A percentile compares a stretch with the other conserved stretches of the same genome.
phyloP scores from a whole-genome alignment of 2,329 filamentous ascomycete genomes.

The Fusarium buxicola region DNA sequence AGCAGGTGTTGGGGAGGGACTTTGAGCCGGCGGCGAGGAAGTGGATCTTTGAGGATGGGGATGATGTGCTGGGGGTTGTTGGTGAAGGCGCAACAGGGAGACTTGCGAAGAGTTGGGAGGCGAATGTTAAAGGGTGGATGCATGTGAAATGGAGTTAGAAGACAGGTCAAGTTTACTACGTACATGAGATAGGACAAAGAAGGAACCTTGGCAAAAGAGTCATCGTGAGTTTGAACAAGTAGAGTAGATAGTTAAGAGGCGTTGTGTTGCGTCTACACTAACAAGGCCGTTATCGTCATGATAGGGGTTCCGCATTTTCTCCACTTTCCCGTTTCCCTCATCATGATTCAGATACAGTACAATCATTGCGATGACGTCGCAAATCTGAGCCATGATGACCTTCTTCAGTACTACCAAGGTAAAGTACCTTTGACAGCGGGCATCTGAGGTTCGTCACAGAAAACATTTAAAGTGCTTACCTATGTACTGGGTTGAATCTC shows the following conservation, averaged over 20 bases:
- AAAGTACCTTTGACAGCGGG: too few relatives aligned
- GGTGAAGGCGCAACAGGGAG: slow-evolving; percentile 41
- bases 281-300: too few relatives aligned
- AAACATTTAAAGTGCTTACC: too few relatives aligned
- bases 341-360: not conserved
- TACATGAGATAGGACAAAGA: not conserved
- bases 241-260: too few relatives aligned
- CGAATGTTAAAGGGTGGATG: slow-evolving; percentile 51
- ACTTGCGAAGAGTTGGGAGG: slow-evolving; percentile 51
- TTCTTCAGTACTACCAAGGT: too few relatives aligned
- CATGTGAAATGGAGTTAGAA: slow-evolving; percentile 50
- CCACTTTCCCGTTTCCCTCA: not conserved
- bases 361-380: not conserved
- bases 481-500: too few relatives aligned
- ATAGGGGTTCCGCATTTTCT: too few relatives aligned
- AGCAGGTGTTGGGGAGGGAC: slow-evolving; percentile 43
- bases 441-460: too few relatives aligned
- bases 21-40: slow-evolving; percentile 44
- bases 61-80: slow-evolving; percentile 41
- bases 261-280: too few relatives aligned
- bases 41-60: slow-evolving; percentile 47
- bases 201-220: too few relatives aligned
- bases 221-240: too few relatives aligned
- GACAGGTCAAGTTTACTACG: not conserved
- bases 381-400: not conserved